Base-by-base conservation (phyloP, 495 filamentous ascomycete genomes). In the Lichenothelia convexa region DNA sequence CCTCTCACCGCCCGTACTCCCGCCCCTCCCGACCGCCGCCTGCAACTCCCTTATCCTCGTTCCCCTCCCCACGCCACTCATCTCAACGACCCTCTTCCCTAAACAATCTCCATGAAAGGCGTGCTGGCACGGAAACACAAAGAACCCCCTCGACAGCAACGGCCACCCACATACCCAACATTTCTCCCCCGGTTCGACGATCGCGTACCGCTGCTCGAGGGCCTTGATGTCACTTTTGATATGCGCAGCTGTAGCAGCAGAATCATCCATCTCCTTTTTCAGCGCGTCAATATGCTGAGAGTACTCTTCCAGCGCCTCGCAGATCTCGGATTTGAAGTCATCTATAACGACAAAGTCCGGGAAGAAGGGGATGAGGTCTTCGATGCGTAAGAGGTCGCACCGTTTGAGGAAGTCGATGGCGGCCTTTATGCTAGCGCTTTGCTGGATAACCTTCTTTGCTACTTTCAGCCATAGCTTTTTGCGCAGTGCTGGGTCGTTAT, bases 341-440 rank as follows among this genome's bases (percentile, higher is more conserved):
- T 97, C 89, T 38, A 97, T 94, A 32, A 93, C 78, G n/a, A 94
- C 83, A 45, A 97, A 97, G 50, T 97, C 89, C 0, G 89, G 91
- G 62, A 97, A 97, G 61, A 94, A 93, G 0, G 91, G 89, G 27
- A 97, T 93, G 16, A 97, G 60, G 48, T 97, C 91, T 51, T 97
- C 89, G 45, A 97, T 97, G 42, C 77, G 75, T 13, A 97, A 70
- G 2, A 95, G 63, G 40, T 92, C 82, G 55, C 87, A 94, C 11
- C 81, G 78, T 44, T 78, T 77, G 11, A 97, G 66, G 53, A 97
- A 93, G 40, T 92, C 84, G 33, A 97, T 89, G 15, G 89, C 89
- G 15, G 81, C 75, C 57, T 93, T 93, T 65, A 94, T 93, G 24
- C 82, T 80, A 31, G 74, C 77, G 3, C 71, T 72, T 47, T 86